Evolutionary conservation across 2,329 filamentous ascomycete genomes (phyloP), one percentile per base, ranked within the genome.

Genomic region (Colletotrichum paranaense): DNA sequence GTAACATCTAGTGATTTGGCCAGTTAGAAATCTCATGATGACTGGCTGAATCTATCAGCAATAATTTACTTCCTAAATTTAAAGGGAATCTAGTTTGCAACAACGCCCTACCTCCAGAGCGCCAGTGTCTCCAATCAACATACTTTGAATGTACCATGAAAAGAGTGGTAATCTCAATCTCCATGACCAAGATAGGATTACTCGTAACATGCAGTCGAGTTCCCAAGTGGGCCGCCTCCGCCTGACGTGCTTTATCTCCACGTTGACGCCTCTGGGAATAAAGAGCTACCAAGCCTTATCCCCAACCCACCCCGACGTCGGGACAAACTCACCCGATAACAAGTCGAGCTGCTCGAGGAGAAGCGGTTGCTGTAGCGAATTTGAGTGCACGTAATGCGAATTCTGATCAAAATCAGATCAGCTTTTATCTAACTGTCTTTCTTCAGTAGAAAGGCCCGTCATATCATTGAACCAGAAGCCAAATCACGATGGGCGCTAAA

Each of bases 211-310:
- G 57, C 30, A 57, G 28, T 11, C 26, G 8, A 30, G 26, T 6
- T 53, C 16, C n/a, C 14, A 26, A 16, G 62, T 24, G n/a, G 28
- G 52, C 53, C 46, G 0, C 32, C 24, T 22, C 8, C 49, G 19
- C 19, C 28, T 69, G 67, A 69, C 67, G 67, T 58, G 56, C 55
- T 69, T 52, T 30, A 53, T 28, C 38, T 28, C 67, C 59, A 69
- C 35, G 35, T 52, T 69, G 67, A 64, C 67, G 59, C 35, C 59
- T 56, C 28, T 62, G 4, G 16, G 9, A 69, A 35, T 32, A 16
- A 26, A 26, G 26, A 57, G 42, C 42, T 26, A 52, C 59, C 67
- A 64, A 69, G 67, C 35, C 49, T 22, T n/a, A 6, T 24, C 32
- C 26, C 32, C 42, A 22, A 35, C 57, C 57, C 9, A 28, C 32